Base-by-base conservation (phyloP, 2,329 filamentous ascomycete genomes). In the Hysterium pulicare region DNA sequence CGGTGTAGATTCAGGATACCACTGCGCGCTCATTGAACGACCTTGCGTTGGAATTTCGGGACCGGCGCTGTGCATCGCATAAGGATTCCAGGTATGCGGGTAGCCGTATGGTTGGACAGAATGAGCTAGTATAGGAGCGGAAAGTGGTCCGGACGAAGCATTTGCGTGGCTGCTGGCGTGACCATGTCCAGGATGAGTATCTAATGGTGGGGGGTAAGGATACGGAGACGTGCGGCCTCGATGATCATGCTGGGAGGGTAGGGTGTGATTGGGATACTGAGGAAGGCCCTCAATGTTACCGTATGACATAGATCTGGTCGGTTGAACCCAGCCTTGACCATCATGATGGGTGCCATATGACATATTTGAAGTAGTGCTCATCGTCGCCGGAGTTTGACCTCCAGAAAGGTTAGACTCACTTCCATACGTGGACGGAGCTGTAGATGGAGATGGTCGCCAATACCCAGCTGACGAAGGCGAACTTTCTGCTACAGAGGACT, bases 251-350 rank as follows among this genome's bases (percentile, higher is more conserved):
- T 62, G 61, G 15, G 62, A 55, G 9, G 55, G 58, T n/a, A 63
- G 54, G 2, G 57, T 54, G 30, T 56, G 55, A 10, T 49, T 53
- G 19, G 59, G 45, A 36, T 66, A 59, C 17, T 60, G 60, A 9
- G 58, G 51, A 11, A 67, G 38, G 2, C 63, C 58, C 40, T 69
- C 66, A 8, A 68, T 66, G 28, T 67, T 62, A 3, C 64, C 62
- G 35, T 66, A 69, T 0, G 66, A 69, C 64, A 69, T 67, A 5
- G 64, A 66, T 41, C 64, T 51, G 19, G 59, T 53, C 4, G 63
- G 53, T 23, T 50, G 53, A 6, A 43, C 44, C 62, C 61, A 64
- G 28, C 49, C 44, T 16, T 59, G 61, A n/a, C 37, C 45, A 15
- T 66, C 63, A 38, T 55, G 57, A 33, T 57, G 59, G 21, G 49